These are phyloP conservation scores for Dalbergia cochinchinensis DNA, from an alignment of 306 rosid species.

Conservation along the genomic window DNA sequence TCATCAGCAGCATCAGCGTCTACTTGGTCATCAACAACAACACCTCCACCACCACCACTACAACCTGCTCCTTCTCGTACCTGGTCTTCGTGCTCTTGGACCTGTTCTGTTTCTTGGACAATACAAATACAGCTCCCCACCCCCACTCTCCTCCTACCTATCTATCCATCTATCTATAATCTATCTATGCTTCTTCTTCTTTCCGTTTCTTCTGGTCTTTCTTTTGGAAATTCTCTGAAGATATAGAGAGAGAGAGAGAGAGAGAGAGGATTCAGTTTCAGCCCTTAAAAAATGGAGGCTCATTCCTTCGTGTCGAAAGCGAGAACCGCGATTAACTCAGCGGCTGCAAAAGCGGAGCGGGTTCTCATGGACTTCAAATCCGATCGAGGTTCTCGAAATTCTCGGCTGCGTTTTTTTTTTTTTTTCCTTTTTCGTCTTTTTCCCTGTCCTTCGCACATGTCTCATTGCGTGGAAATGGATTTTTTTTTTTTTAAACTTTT, in stretches of 20 bases:
- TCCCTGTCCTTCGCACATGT: neutral
- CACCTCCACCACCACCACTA: neutral
- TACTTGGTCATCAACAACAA: slow-evolving; percentile 16
- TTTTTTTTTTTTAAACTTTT: slow-evolving; percentile 23
- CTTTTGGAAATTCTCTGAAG: neutral
- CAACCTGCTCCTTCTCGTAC: neutral
- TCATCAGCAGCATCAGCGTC: neutral
- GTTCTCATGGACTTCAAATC: slow-evolving; percentile 76
- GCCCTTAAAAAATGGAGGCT: slow-evolving; percentile 63
- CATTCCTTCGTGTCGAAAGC: slow-evolving; percentile 90
- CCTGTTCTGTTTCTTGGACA: slow-evolving; percentile 30
- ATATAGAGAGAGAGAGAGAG: neutral
- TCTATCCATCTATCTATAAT: neutral
- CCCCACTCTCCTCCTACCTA: neutral
- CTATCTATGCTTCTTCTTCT: slow-evolving; percentile 9
- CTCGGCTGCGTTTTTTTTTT: neutral
- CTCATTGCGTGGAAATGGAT: slow-evolving; percentile 38
- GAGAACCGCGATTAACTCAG: slow-evolving; percentile 86
- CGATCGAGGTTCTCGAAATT: slow-evolving; percentile 62
- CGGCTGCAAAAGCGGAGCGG: slow-evolving; percentile 96
- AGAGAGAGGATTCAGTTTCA: neutral
- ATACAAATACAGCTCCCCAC: neutral
- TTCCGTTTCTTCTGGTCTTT: neutral
- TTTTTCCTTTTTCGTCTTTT: neutral
- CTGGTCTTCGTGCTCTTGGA: slow-evolving; percentile 9